Conservation (phyloP, 2,329 filamentous ascomycete genomes). For the Capronia coronata region DNA sequence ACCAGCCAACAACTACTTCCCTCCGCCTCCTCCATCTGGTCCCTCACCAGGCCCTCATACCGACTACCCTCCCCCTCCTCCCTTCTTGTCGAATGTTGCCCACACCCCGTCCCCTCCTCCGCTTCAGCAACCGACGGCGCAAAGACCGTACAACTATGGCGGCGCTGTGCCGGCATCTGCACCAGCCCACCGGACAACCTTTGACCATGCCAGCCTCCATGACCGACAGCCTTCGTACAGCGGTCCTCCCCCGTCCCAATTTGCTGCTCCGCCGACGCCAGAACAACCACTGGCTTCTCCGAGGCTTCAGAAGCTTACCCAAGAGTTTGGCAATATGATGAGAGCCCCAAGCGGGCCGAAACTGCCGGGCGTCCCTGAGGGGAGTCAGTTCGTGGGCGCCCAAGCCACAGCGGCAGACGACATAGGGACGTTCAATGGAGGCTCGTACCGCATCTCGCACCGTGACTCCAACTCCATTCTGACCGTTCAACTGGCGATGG, state of each 20-base stretch:
- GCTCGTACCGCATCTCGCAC: constrained; percentile 88
- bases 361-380: constrained; percentile 40
- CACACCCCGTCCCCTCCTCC: constrained; percentile 22
- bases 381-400: constrained; percentile 58
- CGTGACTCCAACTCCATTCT: constrained; percentile 84
- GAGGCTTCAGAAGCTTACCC: constrained; percentile 13
- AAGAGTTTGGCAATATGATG: constrained; percentile 23
- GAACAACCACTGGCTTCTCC: constrained; percentile 14
- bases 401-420: constrained; percentile 62
- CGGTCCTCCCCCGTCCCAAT: constrained; percentile 10
- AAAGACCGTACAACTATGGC: constrained; percentile 25
- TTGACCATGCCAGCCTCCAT: constrained; percentile 24
- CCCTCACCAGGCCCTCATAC: constrained; percentile 24
- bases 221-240: constrained; percentile 22
- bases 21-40: constrained; percentile 28
- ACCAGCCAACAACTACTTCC: constrained; percentile 23
- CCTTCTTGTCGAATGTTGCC: constrained; percentile 12
- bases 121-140: constrained; percentile 25
- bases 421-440: constrained; percentile 94
- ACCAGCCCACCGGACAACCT: constrained; percentile 24
- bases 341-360: constrained; percentile 13
- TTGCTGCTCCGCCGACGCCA: constrained; percentile 1
- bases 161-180: constrained; percentile 25
- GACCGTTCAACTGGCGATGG: constrained; percentile 82
- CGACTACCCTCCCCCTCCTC: constrained; percentile 23